Base-by-base conservation (phyloP, 2,329 filamentous ascomycete species). In the Clonostachys rosea region DNA sequence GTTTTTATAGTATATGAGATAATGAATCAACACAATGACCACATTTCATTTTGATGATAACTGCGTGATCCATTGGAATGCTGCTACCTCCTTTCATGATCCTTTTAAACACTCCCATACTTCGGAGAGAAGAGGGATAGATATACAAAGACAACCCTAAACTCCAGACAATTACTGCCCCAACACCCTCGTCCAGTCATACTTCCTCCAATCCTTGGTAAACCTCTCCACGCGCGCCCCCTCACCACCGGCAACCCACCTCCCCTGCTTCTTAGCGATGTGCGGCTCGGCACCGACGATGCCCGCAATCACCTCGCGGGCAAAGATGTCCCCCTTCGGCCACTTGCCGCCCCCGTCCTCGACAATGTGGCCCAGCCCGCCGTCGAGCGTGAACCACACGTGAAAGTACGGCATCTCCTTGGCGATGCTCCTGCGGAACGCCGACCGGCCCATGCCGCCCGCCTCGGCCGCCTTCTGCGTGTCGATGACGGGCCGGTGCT, bases 361-460 rank as follows among this genome's bases (percentile, higher is more conserved):
- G 1, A 99, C 88, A 9, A 99, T 75, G 64, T 99, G 94, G 0
- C 90, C 94, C 54, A 99, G 68, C 0, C 94, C 94, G 3, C 94
- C 94, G 61, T 99, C 91, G 1, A 99, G 72, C 45, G 83, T 81
- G 62, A 97, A 97, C 91, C 92, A 99, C 17, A 86, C 92, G 64
- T 99, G 94, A 59, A 99, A 99, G 65, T 99, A 99, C 0, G 95
- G 92, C 88, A 95, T 92, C 71, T 99, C 92, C 69, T 95, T 96
- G 12, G 89, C 89, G 50, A 99, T 74, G 17, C 80, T 86, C 48
- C 84, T 78, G 1, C 92, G 79, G 64, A 99, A 99, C 2, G 94
- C 91, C 46, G 79, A 67, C 59, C 87, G 87, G 1, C 92, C 94
- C 51, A 90, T 65, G 0, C 87, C 89, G 5, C 81, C 76, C 3